Base-by-base conservation (phyloP, 768 basidiomycete species). In the Kwoniella mangroviensis region DNA sequence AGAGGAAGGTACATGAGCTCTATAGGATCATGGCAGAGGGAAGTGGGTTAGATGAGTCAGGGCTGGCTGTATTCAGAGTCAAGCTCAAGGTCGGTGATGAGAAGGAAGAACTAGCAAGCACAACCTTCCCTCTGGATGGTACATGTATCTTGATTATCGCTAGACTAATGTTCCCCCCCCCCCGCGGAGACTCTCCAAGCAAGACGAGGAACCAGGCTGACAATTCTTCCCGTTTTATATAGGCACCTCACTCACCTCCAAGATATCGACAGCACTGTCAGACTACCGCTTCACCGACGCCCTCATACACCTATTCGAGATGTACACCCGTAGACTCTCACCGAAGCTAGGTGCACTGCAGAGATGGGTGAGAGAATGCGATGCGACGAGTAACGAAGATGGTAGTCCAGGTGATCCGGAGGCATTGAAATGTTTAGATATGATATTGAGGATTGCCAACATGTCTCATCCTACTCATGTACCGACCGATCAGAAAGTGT, bases 341-440 rank as follows among this genome's bases (percentile, higher is more conserved):
- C 86, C 87, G 5, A 87, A 87, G 69, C 85, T 88, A 13, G 87
- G 87, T 3, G 85, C 87, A 2, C 79, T 88, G 6, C 87, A 88
- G 72, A 83, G 88, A 12, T 88, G 88, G 88, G 87, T 88, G 4
- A 78, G 88, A 43, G 88, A 88, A 72, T 87, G 87, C 75, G 88
- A 88, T 78, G 88, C 87, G 1, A 87, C 87, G 2, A 79, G 84
- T 15, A 83, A 80, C n/a, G 83, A 81, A 1, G 81, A 83, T 43
- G 86, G 85, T 73, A 75, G 80, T 60, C 78, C 82, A 67, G 84
- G 86, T 42, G 85, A 87, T 70, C 83, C 83, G 56, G 82, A 83
- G 65, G 83, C 82, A 3, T 83, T 88, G 84, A 83, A 83, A 70
- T 87, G 87, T 59, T 80, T 88, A 51, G 86, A 87, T 64, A 84